Conservation (phyloP, 2,329 filamentous ascomycete species). For the Xylogone sp. region DNA sequence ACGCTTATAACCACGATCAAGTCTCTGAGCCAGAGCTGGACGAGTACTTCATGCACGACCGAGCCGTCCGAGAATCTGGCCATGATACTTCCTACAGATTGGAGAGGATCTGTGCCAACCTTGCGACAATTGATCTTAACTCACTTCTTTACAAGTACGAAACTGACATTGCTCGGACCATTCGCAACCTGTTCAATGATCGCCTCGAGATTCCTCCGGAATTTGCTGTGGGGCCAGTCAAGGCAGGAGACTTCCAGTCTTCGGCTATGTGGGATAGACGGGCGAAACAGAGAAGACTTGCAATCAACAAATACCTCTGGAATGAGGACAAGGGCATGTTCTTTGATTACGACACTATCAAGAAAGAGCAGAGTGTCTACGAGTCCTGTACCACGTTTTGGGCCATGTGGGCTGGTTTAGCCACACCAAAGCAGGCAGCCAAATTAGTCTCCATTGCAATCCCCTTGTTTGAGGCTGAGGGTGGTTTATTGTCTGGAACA, state of each 20-base stretch:
- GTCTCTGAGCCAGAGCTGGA: slow-evolving; percentile 86
- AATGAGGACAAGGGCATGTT: slow-evolving; percentile 90
- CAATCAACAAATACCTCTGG: slow-evolving; percentile 93
- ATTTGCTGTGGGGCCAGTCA: slow-evolving; percentile 67
- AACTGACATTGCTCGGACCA: slow-evolving; percentile 82
- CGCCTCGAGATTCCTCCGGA: slow-evolving; percentile 77
- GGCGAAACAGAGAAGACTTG: slow-evolving; percentile 75
- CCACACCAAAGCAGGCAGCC: slow-evolving; percentile 81
- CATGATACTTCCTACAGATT: slow-evolving; percentile 96
- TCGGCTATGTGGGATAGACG: slow-evolving; percentile 89
- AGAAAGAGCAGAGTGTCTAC: slow-evolving; percentile 76
- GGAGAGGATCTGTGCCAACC: slow-evolving; percentile 79
- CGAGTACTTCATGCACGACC: slow-evolving; percentile 93
- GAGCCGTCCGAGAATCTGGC: slow-evolving; percentile 91
- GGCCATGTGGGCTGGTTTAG: slow-evolving; percentile 93
- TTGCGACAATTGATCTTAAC: slow-evolving; percentile 93
- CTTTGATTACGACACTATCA: slow-evolving; percentile 92
- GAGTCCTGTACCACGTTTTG: slow-evolving; percentile 94
- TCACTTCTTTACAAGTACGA: slow-evolving; percentile 97
- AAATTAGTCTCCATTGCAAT: slow-evolving; percentile 76
- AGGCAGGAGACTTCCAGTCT: slow-evolving; percentile 68
- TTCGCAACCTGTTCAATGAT: slow-evolving; percentile 81
- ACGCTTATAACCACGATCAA: slow-evolving; percentile 76
- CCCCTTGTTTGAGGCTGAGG: slow-evolving; percentile 82
- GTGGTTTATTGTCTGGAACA: slow-evolving; percentile 85